Conservation (phyloP, 192 early-diverging fungal genomes). For the Chytriomyces confervae region DNA sequence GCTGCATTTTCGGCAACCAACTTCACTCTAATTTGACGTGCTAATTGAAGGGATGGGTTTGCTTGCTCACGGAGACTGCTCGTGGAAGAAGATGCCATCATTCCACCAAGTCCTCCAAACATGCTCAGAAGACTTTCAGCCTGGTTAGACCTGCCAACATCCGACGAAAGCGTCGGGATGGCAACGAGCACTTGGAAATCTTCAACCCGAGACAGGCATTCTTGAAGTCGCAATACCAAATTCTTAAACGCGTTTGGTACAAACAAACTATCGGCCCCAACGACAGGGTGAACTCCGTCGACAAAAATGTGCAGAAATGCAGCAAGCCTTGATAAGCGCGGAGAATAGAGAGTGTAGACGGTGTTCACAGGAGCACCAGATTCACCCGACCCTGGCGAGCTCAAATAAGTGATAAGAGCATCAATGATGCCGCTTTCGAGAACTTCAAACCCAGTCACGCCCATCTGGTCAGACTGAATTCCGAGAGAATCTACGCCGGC, state of each 20-base stretch:
- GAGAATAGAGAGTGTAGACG: slow-evolving; percentile 25
- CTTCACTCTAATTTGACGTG: slow-evolving; percentile 76
- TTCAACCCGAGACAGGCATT: slow-evolving; percentile 72
- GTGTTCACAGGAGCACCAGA: too few species aligned
- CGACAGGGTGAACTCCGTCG: slow-evolving; percentile 49
- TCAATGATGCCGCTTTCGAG: slow-evolving; percentile 76
- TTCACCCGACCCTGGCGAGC: slow-evolving; percentile 33
- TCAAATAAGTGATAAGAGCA: slow-evolving; percentile 60
- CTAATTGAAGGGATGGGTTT: slow-evolving; percentile 62
- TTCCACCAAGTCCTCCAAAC: neutral
- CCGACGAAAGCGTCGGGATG: slow-evolving; percentile 28
- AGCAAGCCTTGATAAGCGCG: slow-evolving; percentile 28
- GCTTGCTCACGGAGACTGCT: slow-evolving; percentile 8
- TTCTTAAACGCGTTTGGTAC: slow-evolving; percentile 58
- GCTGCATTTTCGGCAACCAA: slow-evolving; percentile 64
- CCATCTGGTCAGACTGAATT: neutral
- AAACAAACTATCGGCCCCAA: slow-evolving; percentile 25
- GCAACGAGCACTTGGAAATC: slow-evolving; percentile 67
- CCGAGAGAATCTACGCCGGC: too few species aligned
- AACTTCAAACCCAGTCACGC: slow-evolving; percentile 80
- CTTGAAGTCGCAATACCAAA: slow-evolving; percentile 73
- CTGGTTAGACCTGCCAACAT: neutral
- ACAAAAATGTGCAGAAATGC: slow-evolving; percentile 66
- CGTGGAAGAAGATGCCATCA: neutral
- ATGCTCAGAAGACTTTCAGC: neutral